Base-by-base conservation (phyloP, 176 grass and related monocot genomes). In the Triticum turgidum region DNA sequence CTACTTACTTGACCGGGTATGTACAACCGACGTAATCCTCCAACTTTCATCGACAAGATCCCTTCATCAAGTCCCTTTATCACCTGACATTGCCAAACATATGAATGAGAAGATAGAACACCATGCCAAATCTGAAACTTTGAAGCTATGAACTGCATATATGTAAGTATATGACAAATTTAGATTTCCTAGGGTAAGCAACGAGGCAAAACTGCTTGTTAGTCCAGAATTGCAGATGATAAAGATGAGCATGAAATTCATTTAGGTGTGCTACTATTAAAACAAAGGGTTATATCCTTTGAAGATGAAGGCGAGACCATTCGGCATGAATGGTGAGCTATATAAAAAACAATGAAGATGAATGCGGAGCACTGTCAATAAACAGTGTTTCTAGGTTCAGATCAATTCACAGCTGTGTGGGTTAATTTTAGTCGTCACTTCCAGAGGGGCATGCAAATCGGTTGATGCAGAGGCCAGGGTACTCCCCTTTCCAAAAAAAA, bases 21-120 rank as follows among this genome's bases (percentile, higher is more conserved):
- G 65, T 96, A 99, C 35, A 99, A 27, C 15, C 97, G 92, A 2
- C 97, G 94, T 59, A 94, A 85, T 80, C 97, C 97, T 84, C 97
- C 97, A 76, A 91, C 85, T 79, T 96, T 99, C 97, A 99, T 99
- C 20, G 75, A 76, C 85, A 99, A 88, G 78, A 99, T 89, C 4
- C 97, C 97, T 86, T 99, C 97, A 85, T 96, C 94, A 75, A 99
- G 97, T 37, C 97, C 97, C 73, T 90, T 92, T 34, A 99, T 90
- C 72, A 99, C 97, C 97, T 99, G 73, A 51, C 15, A 17, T 21
- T 39, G 3, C 21, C 4, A 77, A 69, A 75, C 5, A 63, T 15
- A 73, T 42, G 49, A 76, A 44, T 72, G 18, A 32, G 39, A 20
- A 1, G 45, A 21, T 10, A 61, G 9, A 64, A 10, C 14, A 5